These are phyloP conservation scores for Triangularia verruculosa DNA, from an alignment of 2,329 filamentous ascomycete genomes.

Conservation along the genomic window DNA sequence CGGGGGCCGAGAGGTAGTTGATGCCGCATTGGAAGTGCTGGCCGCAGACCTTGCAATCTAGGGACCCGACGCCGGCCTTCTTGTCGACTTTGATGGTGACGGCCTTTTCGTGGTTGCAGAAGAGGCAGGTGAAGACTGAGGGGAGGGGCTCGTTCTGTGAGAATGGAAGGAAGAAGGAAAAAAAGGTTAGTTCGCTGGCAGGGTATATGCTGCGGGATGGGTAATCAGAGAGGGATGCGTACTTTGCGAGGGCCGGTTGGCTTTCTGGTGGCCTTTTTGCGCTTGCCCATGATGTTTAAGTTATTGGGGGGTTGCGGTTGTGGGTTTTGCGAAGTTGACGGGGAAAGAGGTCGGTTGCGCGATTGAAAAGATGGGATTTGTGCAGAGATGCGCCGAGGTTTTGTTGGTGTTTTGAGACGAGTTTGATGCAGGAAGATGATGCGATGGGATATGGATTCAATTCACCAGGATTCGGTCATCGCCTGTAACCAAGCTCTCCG, in stretches of 20 bases:
- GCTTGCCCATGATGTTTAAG: constrained; percentile 68
- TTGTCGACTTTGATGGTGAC: constrained; percentile 91
- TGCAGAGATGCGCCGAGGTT: not conserved
- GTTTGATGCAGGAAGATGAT: not conserved
- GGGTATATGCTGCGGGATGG: not conserved
- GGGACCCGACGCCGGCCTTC: constrained; percentile 79
- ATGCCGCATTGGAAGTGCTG: constrained; percentile 91
- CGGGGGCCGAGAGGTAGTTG: constrained; percentile 86
- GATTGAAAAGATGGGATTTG: not conserved
- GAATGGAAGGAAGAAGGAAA: not conserved
- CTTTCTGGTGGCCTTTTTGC: constrained; percentile 86
- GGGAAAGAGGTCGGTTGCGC: not conserved
- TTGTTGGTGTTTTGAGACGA: not conserved
- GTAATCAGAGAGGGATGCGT: constrained; percentile 26
- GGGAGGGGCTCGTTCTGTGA: constrained; percentile 65
- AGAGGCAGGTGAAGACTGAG: constrained; percentile 91
- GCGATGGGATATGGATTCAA: not conserved
- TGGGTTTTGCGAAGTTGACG: not conserved
- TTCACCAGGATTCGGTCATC: not conserved
- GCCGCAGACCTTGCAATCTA: constrained; percentile 89
- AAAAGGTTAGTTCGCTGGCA: not conserved
- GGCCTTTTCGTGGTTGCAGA: constrained; percentile 96
- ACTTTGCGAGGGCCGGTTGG: constrained; percentile 82
- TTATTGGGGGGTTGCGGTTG: not conserved
- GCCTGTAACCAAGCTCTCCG: not conserved